Percentiles rank a stretch among this genome's conserved stretches.
These are phyloP conservation scores for Cucumis hystrix DNA, from an alignment of 306 rosid genomes.

Conservation along the genomic window DNA sequence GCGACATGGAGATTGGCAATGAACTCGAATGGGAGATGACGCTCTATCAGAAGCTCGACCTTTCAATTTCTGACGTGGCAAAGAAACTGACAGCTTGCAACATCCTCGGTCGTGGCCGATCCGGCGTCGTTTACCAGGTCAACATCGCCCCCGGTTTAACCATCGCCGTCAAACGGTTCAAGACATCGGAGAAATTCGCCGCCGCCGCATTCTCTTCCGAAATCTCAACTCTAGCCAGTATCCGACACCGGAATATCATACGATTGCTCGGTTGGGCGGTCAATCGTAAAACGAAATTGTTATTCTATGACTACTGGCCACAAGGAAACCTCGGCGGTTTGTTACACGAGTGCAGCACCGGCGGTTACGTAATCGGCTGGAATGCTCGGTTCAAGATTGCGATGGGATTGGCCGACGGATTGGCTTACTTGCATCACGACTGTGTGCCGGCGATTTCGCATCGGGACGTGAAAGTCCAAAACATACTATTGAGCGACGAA, in stretches of 20 bases:
- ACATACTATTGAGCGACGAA: slow-evolving; percentile 49
- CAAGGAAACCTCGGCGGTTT: slow-evolving; percentile 46
- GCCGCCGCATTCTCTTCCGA: slow-evolving; percentile 69
- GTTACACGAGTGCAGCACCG: slow-evolving; percentile 52
- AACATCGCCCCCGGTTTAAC: slow-evolving; percentile 28
- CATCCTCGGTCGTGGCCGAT: slow-evolving; percentile 62
- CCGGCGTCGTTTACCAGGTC: slow-evolving; percentile 66
- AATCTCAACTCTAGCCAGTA: slow-evolving; percentile 54
- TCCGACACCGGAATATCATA: slow-evolving; percentile 81
- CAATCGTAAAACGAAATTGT: slow-evolving; percentile 43
- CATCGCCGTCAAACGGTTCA: slow-evolving; percentile 55
- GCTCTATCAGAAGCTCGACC: slow-evolving; percentile 71
- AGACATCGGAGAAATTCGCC: slow-evolving; percentile 38
- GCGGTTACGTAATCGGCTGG: slow-evolving; percentile 55
- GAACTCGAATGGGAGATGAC: slow-evolving; percentile 73
- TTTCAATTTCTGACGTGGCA: slow-evolving; percentile 61
- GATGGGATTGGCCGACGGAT: slow-evolving; percentile 59
- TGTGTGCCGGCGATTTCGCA: slow-evolving; percentile 85
- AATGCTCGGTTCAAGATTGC: slow-evolving; percentile 80
- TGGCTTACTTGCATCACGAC: slow-evolving; percentile 79
- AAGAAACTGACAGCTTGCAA: slow-evolving; percentile 34
- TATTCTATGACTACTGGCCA: slow-evolving; percentile 51
- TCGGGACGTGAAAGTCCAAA: slow-evolving; percentile 75
- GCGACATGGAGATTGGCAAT: slow-evolving; percentile 43
- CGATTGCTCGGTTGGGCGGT: slow-evolving; percentile 79